phyloP scores from a whole-genome alignment of 768 basidiomycete genomes.

The Rhizopogon rudus region DNA sequence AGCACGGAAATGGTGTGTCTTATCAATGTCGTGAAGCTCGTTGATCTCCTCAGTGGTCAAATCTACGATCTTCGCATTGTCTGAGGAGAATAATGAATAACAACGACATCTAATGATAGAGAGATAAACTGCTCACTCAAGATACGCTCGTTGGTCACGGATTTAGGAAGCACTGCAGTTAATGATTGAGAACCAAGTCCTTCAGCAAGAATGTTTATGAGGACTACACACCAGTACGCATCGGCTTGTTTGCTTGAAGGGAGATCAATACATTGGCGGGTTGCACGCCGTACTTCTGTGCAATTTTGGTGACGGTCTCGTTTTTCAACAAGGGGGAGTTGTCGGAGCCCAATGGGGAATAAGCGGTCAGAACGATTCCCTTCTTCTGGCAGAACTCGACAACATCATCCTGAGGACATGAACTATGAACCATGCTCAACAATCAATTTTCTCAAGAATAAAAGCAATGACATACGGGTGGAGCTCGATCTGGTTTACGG shows the following conservation, averaged over 20 bases:
- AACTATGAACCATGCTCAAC: constrained; percentile 26
- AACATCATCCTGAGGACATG: constrained; percentile 63
- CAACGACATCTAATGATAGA: neutral
- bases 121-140: constrained; percentile 29
- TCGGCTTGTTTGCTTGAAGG: constrained; percentile 64
- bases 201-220: constrained; percentile 9
- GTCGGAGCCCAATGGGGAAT: constrained; percentile 75
- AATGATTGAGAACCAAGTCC: neutral
- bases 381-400: constrained; percentile 55
- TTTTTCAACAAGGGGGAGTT: constrained; percentile 63
- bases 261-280: constrained; percentile 69
- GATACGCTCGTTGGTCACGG: constrained; percentile 67
- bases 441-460: neutral
- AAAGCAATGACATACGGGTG: constrained; percentile 49
- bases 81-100: constrained; percentile 22
- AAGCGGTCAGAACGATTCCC: constrained; percentile 70
- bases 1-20: constrained; percentile 58
- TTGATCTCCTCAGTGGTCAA: constrained; percentile 56
- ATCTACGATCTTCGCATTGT: constrained; percentile 57
- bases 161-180: constrained; percentile 62
- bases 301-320: constrained; percentile 54
- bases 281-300: constrained; percentile 51
- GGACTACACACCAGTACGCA: constrained; percentile 41
- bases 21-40: constrained; percentile 54
- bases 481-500: constrained; percentile 76